These are phyloP conservation scores for Phaeodactylum tricornutum DNA, from an alignment of 108 stramenopile species.

Conservation along the genomic window DNA sequence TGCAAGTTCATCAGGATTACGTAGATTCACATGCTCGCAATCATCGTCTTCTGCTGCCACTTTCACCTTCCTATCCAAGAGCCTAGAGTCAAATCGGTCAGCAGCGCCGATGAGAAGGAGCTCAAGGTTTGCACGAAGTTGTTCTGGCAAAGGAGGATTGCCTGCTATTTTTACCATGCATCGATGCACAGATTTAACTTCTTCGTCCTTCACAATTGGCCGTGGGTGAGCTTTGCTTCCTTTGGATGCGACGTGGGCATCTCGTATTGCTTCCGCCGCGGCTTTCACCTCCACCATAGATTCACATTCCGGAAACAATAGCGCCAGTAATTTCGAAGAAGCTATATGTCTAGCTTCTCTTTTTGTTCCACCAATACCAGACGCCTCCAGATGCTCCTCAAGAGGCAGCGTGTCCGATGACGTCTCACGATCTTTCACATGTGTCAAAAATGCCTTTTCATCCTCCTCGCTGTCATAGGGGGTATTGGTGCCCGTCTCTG, in stretches of 20 bases:
- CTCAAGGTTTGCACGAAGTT: too few relatives aligned
- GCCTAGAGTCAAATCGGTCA: too few relatives aligned
- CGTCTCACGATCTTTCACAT: neutral
- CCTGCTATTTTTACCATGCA: too few relatives aligned
- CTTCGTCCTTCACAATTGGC: neutral
- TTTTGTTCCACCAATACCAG: slow-evolving; percentile 56
- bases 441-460: slow-evolving; percentile 3
- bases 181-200: too few relatives aligned
- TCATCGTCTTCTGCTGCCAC: neutral
- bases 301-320: slow-evolving; percentile 69
- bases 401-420: slow-evolving; percentile 2
- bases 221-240: neutral
- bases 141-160: neutral
- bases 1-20: neutral
- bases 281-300: slow-evolving; percentile 73
- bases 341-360: slow-evolving; percentile 75
- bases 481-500: neutral
- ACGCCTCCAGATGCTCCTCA: slow-evolving; percentile 31
- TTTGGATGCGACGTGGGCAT: slow-evolving; percentile 10
- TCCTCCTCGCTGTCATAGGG: slow-evolving; percentile 1
- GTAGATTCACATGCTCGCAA: neutral
- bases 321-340: slow-evolving; percentile 64
- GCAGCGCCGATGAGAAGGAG: too few relatives aligned
- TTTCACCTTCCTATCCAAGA: slow-evolving; percentile 5
- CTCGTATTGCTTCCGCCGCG: slow-evolving; percentile 67